Evolutionary conservation across 495 filamentous ascomycete species (phyloP), one percentile per base, ranked within the genome.

Genomic region (Penicillium ochrochloron): DNA sequence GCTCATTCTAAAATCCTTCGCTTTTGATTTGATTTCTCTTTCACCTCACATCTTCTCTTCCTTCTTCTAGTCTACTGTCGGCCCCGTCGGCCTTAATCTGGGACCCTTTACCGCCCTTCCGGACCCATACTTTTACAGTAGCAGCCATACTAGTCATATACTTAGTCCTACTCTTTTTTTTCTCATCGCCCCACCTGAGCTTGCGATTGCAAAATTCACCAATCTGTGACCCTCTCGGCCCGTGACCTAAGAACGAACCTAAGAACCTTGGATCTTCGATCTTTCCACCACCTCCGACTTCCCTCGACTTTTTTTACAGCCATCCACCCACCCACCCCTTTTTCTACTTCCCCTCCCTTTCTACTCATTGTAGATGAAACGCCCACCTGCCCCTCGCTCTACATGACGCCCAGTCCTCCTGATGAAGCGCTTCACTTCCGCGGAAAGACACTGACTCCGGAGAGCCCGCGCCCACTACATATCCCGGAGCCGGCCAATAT

Each of bases 401-500:
- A 78, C 77, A 90, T 90, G 88, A 89, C 85, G 76, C 82, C 84
- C 77, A 84, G 79, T 79, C 78, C 82, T 65, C 85, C 85, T 57
- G 78, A 85, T 77, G 86, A 90, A 80, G 83, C 85, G 69, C 82
- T 86, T 76, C 83, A 88, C 70, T 87, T 86, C 71, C 86, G 85
- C 67, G 85, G 86, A 77, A 86, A 89, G 80, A 85, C 86, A 60
- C 76, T 90, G 73, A 89, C 88, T 75, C 89, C 89, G 67, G 85
- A 90, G 69, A 90, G 88, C 72, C 89, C 89, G 61, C 85, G 88
- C 63, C 89, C 89, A 60, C 67, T 91, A 66, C 87, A 91, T 74
- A 81, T 88, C 68, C 85, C 89, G 66, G 86, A 89, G 67, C 87
- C 89, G 44, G 81, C 88, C 63, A 90, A 86, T 67, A 89, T 91